Evolutionary conservation across 2,329 filamentous ascomycete genomes (phyloP), one percentile per base, ranked within the genome.

Genomic region (Trichoderma asperellum): DNA sequence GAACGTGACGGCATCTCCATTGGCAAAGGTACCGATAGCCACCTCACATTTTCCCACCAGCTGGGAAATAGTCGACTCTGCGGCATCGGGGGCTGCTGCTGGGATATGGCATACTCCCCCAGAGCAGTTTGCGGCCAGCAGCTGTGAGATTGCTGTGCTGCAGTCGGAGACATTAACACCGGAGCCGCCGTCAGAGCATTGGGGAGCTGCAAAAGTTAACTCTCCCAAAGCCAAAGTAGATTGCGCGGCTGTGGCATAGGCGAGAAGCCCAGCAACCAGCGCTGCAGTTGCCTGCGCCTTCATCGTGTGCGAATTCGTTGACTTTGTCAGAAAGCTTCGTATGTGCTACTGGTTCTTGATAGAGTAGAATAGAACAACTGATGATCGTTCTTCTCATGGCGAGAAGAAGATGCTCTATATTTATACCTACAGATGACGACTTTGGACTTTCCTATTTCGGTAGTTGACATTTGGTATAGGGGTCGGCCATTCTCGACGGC

Each of bases 31-130:
- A 24, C 62, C 62, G 6, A 66, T 55, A 16, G 57, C 24, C 3
- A 34, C 62, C 21, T 66, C 52, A 18, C 62, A 66, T 1, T 47
- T n/a, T 27, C 62, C 62, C n/a, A 58, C 37, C 24, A 56, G 35
- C 4, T 49, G 32, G 24, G 62, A 57, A 10, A 66, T 58, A 18
- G 24, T 16, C 1, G 62, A 66, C 27, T 66, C 62, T 0, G 62
- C 62, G 37, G 34, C 53, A 12, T 21, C 27, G 10, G 32, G 32
- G 7, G 53, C 34, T 47, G 62, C 37, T 12, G 62, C 52, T 6
- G 62, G 52, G 37, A 66, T 66, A 24, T 37, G 34, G 53, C 62
- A 66, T 6, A 66, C 62, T 18, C 62, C 62, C n/a, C 12, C 29
- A 0, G 62, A 47, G 21, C 62, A 66, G 53, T 66, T 27, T 12